These are phyloP conservation scores for Durio zibethinus DNA, from an alignment of 345 rosid species.

Conservation along the genomic window DNA sequence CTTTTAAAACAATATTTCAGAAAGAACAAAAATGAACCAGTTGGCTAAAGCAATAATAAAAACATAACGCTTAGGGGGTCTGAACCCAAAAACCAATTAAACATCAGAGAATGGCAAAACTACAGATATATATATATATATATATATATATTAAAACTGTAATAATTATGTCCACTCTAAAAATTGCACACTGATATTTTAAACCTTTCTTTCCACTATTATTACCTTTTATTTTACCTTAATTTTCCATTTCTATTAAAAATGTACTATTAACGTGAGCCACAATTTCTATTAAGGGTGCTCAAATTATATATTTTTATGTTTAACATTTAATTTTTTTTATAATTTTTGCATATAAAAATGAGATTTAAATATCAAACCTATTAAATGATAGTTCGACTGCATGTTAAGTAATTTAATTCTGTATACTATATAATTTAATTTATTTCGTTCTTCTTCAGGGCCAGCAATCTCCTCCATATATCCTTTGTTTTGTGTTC, in stretches of 20 bases:
- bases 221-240: not conserved
- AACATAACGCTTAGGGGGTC: not conserved
- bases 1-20: not conserved
- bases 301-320: not conserved
- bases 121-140: not conserved
- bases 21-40: not conserved
- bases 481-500: not conserved
- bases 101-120: slow-evolving; percentile 3
- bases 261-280: not conserved
- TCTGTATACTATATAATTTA: not conserved
- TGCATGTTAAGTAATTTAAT: no score
- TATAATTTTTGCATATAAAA: no score
- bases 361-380: no score
- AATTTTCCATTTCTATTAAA: not conserved
- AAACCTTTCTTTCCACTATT: not conserved
- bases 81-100: not conserved
- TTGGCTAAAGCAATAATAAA: not conserved
- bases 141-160: no score
- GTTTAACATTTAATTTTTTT: not conserved
- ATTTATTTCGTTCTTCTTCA: not conserved
- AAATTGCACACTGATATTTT: not conserved
- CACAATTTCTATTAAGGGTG: not conserved
- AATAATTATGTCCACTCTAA: not conserved
- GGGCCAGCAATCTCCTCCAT: not conserved
- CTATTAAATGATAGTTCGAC: no score